Base-by-base conservation (phyloP, 257 asterid species). In the Solanum pennellii region DNA sequence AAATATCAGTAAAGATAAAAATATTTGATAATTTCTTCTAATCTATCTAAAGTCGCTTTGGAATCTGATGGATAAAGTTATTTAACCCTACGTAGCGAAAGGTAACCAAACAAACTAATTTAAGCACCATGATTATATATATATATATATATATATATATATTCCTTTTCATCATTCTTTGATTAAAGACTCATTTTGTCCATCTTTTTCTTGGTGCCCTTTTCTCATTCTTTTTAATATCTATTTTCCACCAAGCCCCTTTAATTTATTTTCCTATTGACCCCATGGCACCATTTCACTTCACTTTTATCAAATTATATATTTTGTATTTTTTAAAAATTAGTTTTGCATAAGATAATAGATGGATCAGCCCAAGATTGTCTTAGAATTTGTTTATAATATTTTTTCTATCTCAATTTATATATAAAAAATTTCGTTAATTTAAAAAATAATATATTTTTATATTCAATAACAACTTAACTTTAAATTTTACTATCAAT, bases 401-500 rank as follows among this genome's bases (percentile, higher is more conserved):
- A 5, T 3, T 2, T 6, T 0, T 0, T 62, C 2, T 23, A 1
- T 2, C 5, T 21, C 4, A 21, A 56, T 59, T 59, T 59, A 8
- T 59, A 20, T 56, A 25, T 3, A 31, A 31, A 31, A 33, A 3
- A 33, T 0, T 3, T 33, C 13, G 1, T 42, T 4, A 9, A 42
- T 42, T 0, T 0, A 42, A 42, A 42, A 10, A 42, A 42, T 10
- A 3, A 42, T 3, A 3, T 11, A 42, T 5, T 59, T 62, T 5
- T 62, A 10, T 65, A 65, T n/a, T n/a, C 5, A n/a, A n/a, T 65
- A 65, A 11, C 0, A n/a, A 11, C 1, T 62, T 9, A 23, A 23
- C 3, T 62, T n/a, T 62, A 0, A 62, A 62, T 62, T 62, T 62
- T 62, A 62, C 1, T 13, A 3, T 62, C n/a, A 10, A 1, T n/a